Percentiles rank a stretch among this genome's conserved stretches.
Evolutionary conservation across 2,329 filamentous ascomycete genomes (phyloP).

Genomic region (Cylindrodendrum hubeiense): DNA sequence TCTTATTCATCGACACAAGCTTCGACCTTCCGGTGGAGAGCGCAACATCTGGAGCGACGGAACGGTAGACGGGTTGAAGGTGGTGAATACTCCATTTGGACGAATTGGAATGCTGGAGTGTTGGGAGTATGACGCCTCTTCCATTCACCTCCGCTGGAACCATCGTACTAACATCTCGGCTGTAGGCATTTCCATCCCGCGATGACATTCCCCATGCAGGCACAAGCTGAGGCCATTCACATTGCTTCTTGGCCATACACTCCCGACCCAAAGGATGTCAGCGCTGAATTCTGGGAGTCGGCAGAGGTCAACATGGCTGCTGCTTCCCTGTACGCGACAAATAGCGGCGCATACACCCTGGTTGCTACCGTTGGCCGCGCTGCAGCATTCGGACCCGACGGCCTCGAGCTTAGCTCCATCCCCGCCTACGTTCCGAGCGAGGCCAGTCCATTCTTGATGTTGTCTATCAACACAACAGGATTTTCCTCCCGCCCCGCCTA

Average conservation of each 20-base stretch:
- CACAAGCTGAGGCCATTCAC: constrained; percentile 17
- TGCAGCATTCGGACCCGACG: constrained; percentile 9
- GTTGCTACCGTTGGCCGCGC: constrained; percentile 9
- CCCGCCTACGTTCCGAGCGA: neutral
- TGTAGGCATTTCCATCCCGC: constrained; percentile 11
- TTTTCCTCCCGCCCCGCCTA: constrained; percentile 1
- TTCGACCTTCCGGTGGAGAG: constrained; percentile 13
- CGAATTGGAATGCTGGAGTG: constrained; percentile 15
- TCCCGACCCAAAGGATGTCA: neutral
- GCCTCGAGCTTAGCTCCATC: constrained; percentile 1
- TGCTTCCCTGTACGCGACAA: constrained; percentile 8
- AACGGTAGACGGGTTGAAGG: neutral
- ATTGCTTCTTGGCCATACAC: constrained; percentile 15
- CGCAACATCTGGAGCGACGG: constrained; percentile 16
- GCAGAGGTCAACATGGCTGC: constrained; percentile 21
- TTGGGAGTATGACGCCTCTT: constrained; percentile 8
- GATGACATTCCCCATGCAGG: constrained; percentile 20
- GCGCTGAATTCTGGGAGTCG: neutral
- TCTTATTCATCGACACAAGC: constrained; percentile 12
- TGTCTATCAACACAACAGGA: constrained; percentile 11
- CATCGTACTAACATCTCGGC: neutral
- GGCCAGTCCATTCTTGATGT: constrained; percentile 2
- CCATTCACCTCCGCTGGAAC: neutral
- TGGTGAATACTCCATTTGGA: constrained; percentile 1
- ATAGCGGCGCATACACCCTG: constrained; percentile 9